These are phyloP conservation scores for Metschnikowia arizonensis DNA, from an alignment of 805 yeast species.

Conservation along the genomic window DNA sequence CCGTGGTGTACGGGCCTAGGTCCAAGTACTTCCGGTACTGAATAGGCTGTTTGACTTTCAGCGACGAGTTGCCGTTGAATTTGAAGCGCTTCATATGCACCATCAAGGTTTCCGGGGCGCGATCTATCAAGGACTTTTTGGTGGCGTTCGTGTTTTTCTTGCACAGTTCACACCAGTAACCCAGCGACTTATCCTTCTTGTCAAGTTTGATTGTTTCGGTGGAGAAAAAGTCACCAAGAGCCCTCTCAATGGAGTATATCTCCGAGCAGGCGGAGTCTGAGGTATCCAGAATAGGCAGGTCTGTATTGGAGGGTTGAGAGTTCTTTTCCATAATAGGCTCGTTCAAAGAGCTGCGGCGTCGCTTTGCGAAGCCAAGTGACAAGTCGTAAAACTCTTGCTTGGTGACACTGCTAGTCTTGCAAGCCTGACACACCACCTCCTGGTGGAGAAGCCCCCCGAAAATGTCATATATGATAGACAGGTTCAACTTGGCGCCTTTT, in stretches of 20 bases:
- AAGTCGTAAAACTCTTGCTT: conserved; percentile 92
- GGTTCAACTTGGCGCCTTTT: conserved; percentile 75
- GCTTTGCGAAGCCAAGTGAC: conserved; percentile 67
- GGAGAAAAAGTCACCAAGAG: conserved; percentile 76
- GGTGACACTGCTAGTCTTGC: conserved; percentile 81
- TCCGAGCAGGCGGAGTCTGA: background rate
- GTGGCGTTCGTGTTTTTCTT: conserved; percentile 69
- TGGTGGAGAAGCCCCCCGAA: conserved; percentile 91
- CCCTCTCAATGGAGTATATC: conserved; percentile 62
- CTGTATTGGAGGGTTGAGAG: background rate
- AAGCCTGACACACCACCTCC: conserved; percentile 74
- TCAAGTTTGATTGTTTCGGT: conserved; percentile 74
- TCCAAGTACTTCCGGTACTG: conserved; percentile 76
- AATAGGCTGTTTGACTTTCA: conserved; percentile 85
- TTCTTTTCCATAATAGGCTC: background rate
- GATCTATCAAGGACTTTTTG: conserved; percentile 67
- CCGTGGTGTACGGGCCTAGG: conserved; percentile 50
- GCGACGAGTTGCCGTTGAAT: conserved; percentile 73
- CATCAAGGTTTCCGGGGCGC: conserved; percentile 84
- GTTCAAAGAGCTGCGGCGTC: conserved; percentile 18
- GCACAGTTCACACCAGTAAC: conserved; percentile 88
- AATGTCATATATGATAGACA: conserved; percentile 82
- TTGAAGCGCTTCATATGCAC: conserved; percentile 89
- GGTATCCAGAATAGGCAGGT: background rate
- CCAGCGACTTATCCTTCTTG: conserved; percentile 56